Base-by-base conservation (phyloP, 768 basidiomycete species). In the Kwoniella heveanensis region DNA sequence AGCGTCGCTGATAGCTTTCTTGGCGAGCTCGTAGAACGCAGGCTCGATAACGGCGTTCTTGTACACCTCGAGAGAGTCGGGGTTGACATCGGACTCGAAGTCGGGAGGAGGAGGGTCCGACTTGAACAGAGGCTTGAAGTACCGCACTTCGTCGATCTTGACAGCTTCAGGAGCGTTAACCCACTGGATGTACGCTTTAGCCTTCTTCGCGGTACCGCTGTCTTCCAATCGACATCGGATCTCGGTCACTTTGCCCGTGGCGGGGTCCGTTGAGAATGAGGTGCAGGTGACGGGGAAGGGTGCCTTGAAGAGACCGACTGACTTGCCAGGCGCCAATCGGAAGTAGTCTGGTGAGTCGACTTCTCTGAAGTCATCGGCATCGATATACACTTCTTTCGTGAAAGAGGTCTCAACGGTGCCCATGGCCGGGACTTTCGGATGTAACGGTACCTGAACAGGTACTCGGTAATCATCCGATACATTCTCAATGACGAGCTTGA, bases 281-380 rank as follows among this genome's bases (percentile, higher is more conserved):
- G 87, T 90, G 80, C 92, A 95, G 24, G 92, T 93, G 76, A 99
- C 90, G 8, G 94, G 91, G 79, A 88, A 82, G 1, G 93, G 93
- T 17, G 88, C 92, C 77, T 93, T 90, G 84, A 97, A 95, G 26
- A 99, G 83, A 17, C 96, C 96, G 47, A 98, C 96, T 0, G 92
- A 92, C 83, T 97, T 97, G 50, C 94, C 94, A 7, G 96, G 96
- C 17, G 95, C 92, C 50, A 99, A 88, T 46, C 96, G 88, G 87
- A 94, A 98, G 81, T 96, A 99, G 77, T 98, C 94, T 24, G 91
- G 90, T 10, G 77, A 72, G 75, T 95, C 93, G 69, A 90, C 86
- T 36, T 89, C 81, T 56, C 96, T 85, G 85, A 99, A 99, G 80
- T 99, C 96, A 64, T 94, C 91, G 27, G 84, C 83, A 66, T 99